These are phyloP conservation scores for Truncatella angustata DNA, from an alignment of 2,329 filamentous ascomycete genomes.

Conservation along the genomic window DNA sequence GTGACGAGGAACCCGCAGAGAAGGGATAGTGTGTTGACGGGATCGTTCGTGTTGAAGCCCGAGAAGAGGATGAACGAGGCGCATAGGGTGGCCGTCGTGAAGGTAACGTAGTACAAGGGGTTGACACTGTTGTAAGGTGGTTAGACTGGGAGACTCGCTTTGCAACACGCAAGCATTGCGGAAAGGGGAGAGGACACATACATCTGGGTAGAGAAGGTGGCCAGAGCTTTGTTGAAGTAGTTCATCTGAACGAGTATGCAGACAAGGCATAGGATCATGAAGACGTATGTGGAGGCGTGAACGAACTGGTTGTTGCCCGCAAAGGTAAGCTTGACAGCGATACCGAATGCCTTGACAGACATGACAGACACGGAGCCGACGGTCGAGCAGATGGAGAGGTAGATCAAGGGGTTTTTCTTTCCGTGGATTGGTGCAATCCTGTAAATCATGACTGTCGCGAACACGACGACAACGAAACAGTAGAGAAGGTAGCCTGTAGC, in stretches of 20 bases:
- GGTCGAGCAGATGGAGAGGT: constrained; percentile 95
- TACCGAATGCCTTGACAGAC: constrained; percentile 98
- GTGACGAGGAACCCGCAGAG: constrained; percentile 92
- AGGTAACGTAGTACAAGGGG: constrained; percentile 95
- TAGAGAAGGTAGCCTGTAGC: constrained; percentile 82
- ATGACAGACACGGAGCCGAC: constrained; percentile 98
- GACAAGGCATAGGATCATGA: constrained; percentile 86
- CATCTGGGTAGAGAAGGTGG: constrained; percentile 97
- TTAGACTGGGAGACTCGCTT: too few species aligned
- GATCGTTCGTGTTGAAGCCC: constrained; percentile 92
- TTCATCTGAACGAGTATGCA: constrained; percentile 99
- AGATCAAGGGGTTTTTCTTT: constrained; percentile 93
- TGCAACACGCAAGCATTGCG: not conserved
- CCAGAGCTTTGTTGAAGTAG: constrained; percentile 98
- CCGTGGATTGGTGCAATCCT: constrained; percentile 84
- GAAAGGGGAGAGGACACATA: constrained; percentile 44
- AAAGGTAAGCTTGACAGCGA: constrained; percentile 93
- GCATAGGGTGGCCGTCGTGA: constrained; percentile 89
- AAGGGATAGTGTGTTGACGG: constrained; percentile 88
- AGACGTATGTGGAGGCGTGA: constrained; percentile 94
- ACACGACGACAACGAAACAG: constrained; percentile 73
- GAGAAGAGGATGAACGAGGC: constrained; percentile 95
- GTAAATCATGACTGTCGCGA: constrained; percentile 95
- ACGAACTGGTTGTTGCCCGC: constrained; percentile 92
- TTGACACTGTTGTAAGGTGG: constrained; percentile 67